Base-by-base conservation (phyloP, 306 rosid genomes). In the Arachis hypogaea region DNA sequence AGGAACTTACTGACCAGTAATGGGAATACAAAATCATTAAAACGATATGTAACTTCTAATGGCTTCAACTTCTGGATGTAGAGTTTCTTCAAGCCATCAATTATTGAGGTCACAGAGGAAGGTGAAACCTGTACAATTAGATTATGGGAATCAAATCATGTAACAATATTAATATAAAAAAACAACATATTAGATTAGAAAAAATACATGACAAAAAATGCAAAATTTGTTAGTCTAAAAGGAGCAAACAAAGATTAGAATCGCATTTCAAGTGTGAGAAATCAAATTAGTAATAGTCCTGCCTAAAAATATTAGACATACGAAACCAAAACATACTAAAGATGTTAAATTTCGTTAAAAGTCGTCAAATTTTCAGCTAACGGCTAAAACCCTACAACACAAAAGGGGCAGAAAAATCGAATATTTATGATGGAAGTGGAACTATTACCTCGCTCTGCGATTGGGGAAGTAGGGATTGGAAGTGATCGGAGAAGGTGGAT, bases 31-130 rank as follows among this genome's bases (percentile, higher is more conserved):
- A 93, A 93, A 75, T 93, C 98, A 81, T 90, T 86, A 82, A 90
- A 93, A 44, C 72, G 91, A 68, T 93, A 90, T 69, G 93, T 58
- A 69, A 71, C 90, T 90, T 93, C 98, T 65, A 93, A 83, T 3
- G 98, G 98, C 87, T 87, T 93, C 89, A 93, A 78, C 85, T 88
- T 93, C 80, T 93, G 87, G 77, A 90, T 71, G 78, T 93, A 93
- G 64, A 90, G 85, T 58, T 87, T 86, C 82, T 93, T 93, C 86
- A 93, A 88, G 69, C 97, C 97, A 40, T 93, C 98, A 73, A 84
- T 29, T 38, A 93, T 88, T 77, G 98, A 93, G 72, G 98, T 93
- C 69, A 93, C 97, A 0, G 96, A 83, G 18, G 95, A 88, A 76
- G 90, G 93, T 2, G 97, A 71, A 5, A 90, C 83, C 97, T 93